Base-by-base conservation (phyloP, 2,329 filamentous ascomycete genomes). In the Graphilbum sp. region DNA sequence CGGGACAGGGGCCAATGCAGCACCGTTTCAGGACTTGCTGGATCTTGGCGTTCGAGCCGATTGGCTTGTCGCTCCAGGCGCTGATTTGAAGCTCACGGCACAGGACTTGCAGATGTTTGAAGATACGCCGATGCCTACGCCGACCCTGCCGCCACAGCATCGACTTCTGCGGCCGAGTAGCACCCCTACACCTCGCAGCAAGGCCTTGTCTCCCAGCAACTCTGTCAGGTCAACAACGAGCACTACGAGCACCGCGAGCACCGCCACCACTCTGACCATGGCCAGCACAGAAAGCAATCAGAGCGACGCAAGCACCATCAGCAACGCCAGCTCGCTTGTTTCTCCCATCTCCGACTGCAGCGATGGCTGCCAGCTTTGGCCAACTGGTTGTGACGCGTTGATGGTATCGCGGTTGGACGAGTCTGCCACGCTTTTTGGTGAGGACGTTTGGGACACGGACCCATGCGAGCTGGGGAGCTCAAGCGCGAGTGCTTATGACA, bases 321-420 rank as follows among this genome's bases (percentile, higher is more conserved):
- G 45, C 41, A 50, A 49, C 35, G 36, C 32, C 13, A 57, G 50
- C 54, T 40, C 44, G 3, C 54, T 59, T 23, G 57, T 69, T 37
- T 69, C 67, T 7, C 63, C 67, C 10, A 50, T 62, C 29, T 69
- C 66, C 9, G 56, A 57, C 23, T 67, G 56, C 53, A 61, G 59
- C 35, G 29, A 36, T 3, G 51, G 50, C 5, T 47, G 50, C 12
- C 67, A 64, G 55, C 59, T 60, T 11, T 54, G 57, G 45, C 52
- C 48, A 15, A 57, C 59, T 10, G 58, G 53, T 3, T 50, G 60
- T 25, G 58, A 65, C 38, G 64, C 64, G 2, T 53, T 52, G 38
- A 50, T 66, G 46, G 62, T 62, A 6, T 67, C 66, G 16, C 63
- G 66, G 1, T 53, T 59, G 24, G 64, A 62, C 30, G 56, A 55